Evolutionary conservation across 2,329 filamentous ascomycete genomes (phyloP).

Genomic region (Calonectria montana): DNA sequence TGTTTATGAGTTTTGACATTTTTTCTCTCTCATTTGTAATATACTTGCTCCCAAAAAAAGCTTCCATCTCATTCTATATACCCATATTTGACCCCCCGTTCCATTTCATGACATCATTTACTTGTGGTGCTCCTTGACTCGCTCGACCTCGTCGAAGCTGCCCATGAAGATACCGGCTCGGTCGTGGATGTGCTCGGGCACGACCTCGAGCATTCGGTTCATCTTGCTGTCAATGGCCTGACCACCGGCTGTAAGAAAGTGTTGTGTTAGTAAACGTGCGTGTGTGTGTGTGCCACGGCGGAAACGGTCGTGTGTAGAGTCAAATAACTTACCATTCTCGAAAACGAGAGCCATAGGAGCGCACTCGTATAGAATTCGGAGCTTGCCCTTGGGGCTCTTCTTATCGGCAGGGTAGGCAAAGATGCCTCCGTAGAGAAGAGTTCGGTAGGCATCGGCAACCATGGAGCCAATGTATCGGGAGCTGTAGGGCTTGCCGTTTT

Average conservation of each 20-base stretch:
- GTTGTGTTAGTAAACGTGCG: conserved; percentile 40
- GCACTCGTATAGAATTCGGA: conserved; percentile 97
- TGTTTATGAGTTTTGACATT: conserved; percentile 34
- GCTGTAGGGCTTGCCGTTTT: conserved; percentile 88
- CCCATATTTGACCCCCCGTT: not conserved
- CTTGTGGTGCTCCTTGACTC: conserved; percentile 85
- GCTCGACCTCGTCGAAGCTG: conserved; percentile 94
- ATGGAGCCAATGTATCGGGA: conserved; percentile 96
- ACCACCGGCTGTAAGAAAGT: conserved; percentile 76
- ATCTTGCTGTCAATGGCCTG: conserved; percentile 93
- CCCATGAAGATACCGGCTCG: conserved; percentile 96
- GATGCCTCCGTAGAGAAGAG: conserved; percentile 92
- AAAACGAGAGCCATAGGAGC: conserved; percentile 99
- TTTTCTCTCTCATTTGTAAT: conserved; percentile 31
- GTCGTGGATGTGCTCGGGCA: conserved; percentile 95
- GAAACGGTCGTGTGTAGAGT: not conserved
- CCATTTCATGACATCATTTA: conserved; percentile 26
- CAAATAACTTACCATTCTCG: conserved; percentile 82
- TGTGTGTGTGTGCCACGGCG: too few species aligned
- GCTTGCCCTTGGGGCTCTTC: conserved; percentile 98
- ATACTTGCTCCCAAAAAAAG: conserved; percentile 30
- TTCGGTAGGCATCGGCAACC: conserved; percentile 98
- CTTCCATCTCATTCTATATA: conserved; percentile 18
- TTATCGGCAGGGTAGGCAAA: conserved; percentile 98
- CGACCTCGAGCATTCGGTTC: conserved; percentile 88